These are phyloP conservation scores for Hepatocystis sp. DNA, from an alignment of 169 alveolate genomes.

Conservation along the genomic window DNA sequence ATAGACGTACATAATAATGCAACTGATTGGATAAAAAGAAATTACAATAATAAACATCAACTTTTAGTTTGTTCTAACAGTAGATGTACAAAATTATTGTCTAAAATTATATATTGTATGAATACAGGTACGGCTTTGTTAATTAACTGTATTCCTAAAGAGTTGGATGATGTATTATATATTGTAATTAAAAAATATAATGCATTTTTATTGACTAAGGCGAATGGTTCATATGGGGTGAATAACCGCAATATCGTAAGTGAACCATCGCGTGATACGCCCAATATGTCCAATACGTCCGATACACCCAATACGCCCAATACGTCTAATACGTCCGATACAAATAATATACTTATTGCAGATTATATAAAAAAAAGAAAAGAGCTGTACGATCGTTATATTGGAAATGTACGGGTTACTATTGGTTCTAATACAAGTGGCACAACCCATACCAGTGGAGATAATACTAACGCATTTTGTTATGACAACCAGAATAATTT, in stretches of 20 bases:
- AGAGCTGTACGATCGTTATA: neutral
- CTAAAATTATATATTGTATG: conserved; percentile 70
- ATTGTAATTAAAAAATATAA: conserved; percentile 63
- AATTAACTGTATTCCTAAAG: conserved; percentile 41
- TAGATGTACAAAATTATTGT: conserved; percentile 36
- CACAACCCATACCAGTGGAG: no score
- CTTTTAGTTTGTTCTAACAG: conserved; percentile 21
- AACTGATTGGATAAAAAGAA: conserved; percentile 53
- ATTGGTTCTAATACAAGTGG: neutral
- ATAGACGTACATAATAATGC: conserved; percentile 71
- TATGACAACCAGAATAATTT: no score
- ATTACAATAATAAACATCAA: conserved; percentile 21
- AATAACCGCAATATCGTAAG: no score
- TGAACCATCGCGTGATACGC: no score
- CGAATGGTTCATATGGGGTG: conserved; percentile 1
- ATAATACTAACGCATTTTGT: no score
- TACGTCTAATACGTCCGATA: neutral
- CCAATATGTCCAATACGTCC: no score
- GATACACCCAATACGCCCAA: neutral
- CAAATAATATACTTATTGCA: conserved; percentile 14
- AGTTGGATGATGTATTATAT: conserved; percentile 49
- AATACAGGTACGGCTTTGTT: conserved; percentile 37
- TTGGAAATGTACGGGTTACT: neutral
- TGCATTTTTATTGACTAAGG: conserved; percentile 37
- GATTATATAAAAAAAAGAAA: conserved; percentile 43